These are phyloP conservation scores for Yarrowia alimentaria DNA, from an alignment of 805 yeast species.

Conservation along the genomic window DNA sequence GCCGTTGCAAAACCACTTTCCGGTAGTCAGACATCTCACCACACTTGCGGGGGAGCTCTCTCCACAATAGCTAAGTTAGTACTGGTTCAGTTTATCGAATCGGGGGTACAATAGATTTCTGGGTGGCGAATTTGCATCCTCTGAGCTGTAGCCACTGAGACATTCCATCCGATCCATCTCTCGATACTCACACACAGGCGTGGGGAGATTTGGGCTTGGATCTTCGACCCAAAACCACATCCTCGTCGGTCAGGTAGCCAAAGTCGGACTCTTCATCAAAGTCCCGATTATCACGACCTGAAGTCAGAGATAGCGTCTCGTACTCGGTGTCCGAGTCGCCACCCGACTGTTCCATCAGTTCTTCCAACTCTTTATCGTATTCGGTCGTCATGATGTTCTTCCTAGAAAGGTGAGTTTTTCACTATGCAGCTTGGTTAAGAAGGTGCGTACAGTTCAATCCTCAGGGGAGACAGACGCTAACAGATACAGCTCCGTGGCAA, in stretches of 20 bases:
- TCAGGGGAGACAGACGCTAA: too few relatives aligned
- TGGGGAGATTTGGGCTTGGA: slow-evolving; percentile 1
- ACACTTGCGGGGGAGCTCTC: slow-evolving; percentile 61
- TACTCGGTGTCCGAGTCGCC: slow-evolving; percentile 6
- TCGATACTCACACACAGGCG: too few relatives aligned
- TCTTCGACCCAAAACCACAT: background rate
- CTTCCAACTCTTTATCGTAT: slow-evolving; percentile 7
- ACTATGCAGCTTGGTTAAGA: too few relatives aligned
- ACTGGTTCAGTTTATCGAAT: too few relatives aligned
- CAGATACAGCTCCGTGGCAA: too few relatives aligned
- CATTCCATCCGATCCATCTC: too few relatives aligned
- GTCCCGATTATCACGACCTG: background rate
- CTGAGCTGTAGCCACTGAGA: too few relatives aligned
- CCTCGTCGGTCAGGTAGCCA: background rate
- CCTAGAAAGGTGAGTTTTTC: background rate
- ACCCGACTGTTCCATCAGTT: slow-evolving; percentile 2
- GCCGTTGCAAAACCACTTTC: slow-evolving; percentile 88
- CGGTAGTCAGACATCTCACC: slow-evolving; percentile 71
- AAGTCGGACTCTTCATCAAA: background rate
- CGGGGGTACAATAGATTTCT: too few relatives aligned
- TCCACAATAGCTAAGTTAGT: slow-evolving; percentile 87
- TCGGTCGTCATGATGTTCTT: background rate
- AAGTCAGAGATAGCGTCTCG: slow-evolving; percentile 5
- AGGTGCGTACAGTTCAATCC: too few relatives aligned
- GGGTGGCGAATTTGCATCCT: too few relatives aligned